Percentiles rank a stretch among this genome's conserved stretches.
These are phyloP conservation scores for Linum lewisii DNA, from an alignment of 345 rosid species.

Conservation along the genomic window DNA sequence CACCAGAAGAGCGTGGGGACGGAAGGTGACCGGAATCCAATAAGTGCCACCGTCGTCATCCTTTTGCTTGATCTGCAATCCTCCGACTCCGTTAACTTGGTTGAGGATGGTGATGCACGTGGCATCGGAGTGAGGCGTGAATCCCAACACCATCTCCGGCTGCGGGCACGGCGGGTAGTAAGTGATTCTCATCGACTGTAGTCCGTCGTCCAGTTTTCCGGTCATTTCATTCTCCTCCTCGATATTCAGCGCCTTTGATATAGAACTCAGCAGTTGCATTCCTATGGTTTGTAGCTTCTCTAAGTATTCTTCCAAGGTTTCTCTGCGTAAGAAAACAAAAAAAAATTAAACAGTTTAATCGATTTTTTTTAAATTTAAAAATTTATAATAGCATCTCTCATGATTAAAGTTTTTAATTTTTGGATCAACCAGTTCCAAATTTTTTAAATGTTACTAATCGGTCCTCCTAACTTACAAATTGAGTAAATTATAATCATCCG, in stretches of 20 bases:
- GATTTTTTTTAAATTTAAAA: too few relatives aligned
- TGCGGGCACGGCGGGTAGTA: constrained; percentile 22
- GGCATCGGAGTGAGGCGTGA: not conserved
- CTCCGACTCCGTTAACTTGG: not conserved
- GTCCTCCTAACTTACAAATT: too few relatives aligned
- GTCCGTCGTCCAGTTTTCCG: constrained; percentile 28
- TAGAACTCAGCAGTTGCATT: constrained; percentile 15
- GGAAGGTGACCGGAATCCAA: not conserved
- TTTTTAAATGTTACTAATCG: too few relatives aligned
- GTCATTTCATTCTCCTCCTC: constrained; percentile 16
- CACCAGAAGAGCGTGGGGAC: not conserved
- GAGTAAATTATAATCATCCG: too few relatives aligned
- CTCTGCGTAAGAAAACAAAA: constrained; percentile 12
- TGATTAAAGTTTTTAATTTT: too few relatives aligned
- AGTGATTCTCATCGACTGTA: constrained; percentile 24
- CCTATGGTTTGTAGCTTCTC: constrained; percentile 20
- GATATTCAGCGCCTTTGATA: constrained; percentile 18
- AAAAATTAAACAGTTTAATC: too few relatives aligned
- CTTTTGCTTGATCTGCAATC: not conserved
- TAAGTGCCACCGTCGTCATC: not conserved
- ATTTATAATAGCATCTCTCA: too few relatives aligned
- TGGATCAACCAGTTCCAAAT: too few relatives aligned
- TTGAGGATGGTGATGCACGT: constrained; percentile 6
- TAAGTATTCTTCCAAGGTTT: constrained; percentile 19
- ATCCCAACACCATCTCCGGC: constrained; percentile 12